Evolutionary conservation across 2,329 filamentous ascomycete species (phyloP).

Genomic region (Claviceps purpurea): DNA sequence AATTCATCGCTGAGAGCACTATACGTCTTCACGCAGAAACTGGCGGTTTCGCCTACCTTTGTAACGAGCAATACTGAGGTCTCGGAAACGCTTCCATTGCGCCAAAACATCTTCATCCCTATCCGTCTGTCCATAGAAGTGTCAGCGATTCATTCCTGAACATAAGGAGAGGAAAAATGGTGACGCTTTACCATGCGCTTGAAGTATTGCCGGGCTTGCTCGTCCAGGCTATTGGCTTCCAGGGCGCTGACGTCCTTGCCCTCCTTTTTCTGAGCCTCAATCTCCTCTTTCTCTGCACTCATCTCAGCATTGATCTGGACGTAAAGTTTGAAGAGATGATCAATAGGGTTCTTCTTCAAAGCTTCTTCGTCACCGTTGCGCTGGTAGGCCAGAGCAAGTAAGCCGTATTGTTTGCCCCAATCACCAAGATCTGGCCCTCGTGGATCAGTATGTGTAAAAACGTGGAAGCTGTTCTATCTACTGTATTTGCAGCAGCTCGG

Average conservation of each 20-base stretch:
- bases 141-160: neutral
- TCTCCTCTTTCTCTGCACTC: conserved; percentile 50
- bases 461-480: neutral
- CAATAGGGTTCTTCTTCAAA: conserved; percentile 60
- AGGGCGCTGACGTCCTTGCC: conserved; percentile 35
- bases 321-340: conserved; percentile 72
- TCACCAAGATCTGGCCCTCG: conserved; percentile 48
- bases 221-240: conserved; percentile 48
- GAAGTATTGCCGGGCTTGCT: conserved; percentile 62
- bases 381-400: conserved; percentile 62
- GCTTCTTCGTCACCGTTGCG: conserved; percentile 62
- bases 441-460: neutral
- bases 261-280: conserved; percentile 41
- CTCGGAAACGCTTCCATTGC: conserved; percentile 53
- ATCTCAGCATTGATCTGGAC: conserved; percentile 62
- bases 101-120: conserved; percentile 46
- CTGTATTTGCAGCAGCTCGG: neutral
- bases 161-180: no score
- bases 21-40: neutral
- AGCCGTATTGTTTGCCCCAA: conserved; percentile 67
- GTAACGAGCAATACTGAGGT: conserved; percentile 54
- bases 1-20: neutral
- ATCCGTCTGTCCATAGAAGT: conserved; percentile 30
- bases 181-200: conserved; percentile 39
- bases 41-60: conserved; percentile 20